Conservation (phyloP, 164 flowering plant genomes). For the Aristolochia contorta region DNA sequence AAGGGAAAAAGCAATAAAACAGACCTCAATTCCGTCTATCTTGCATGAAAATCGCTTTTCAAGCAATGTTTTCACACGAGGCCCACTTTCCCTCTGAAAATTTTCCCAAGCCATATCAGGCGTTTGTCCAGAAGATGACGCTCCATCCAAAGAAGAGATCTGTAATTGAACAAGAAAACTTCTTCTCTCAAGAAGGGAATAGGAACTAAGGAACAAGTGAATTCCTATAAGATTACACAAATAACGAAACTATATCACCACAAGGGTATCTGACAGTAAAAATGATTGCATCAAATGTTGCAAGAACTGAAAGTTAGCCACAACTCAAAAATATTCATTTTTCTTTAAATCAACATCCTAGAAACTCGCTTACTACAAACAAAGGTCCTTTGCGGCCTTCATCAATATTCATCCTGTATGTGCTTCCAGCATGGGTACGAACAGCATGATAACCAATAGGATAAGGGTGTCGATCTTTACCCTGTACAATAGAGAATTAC, state of each 20-base stretch:
- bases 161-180: slow-evolving; percentile 13
- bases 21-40: slow-evolving; percentile 80
- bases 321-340: not conserved
- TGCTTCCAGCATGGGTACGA: slow-evolving; percentile 52
- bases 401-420: slow-evolving; percentile 57
- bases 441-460: slow-evolving; percentile 82
- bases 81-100: slow-evolving; percentile 55
- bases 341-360: not conserved
- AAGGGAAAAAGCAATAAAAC: not conserved
- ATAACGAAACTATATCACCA: not conserved
- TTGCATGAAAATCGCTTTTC: slow-evolving; percentile 75
- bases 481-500: slow-evolving; percentile 33
- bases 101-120: slow-evolving; percentile 81
- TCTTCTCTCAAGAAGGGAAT: not conserved
- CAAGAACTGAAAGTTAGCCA: not conserved
- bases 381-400: slow-evolving; percentile 82
- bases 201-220: not conserved
- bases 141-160: slow-evolving; percentile 59
- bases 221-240: not conserved
- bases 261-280: too few relatives aligned
- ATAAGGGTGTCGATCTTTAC: slow-evolving; percentile 91
- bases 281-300: too few relatives aligned
- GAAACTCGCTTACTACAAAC: slow-evolving; percentile 49
- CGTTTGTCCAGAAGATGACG: slow-evolving; percentile 63
- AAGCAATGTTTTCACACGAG: slow-evolving; percentile 43